phyloP scores from a whole-genome alignment of 2,329 filamentous ascomycete genomes.

The Nothopassalora personata region DNA sequence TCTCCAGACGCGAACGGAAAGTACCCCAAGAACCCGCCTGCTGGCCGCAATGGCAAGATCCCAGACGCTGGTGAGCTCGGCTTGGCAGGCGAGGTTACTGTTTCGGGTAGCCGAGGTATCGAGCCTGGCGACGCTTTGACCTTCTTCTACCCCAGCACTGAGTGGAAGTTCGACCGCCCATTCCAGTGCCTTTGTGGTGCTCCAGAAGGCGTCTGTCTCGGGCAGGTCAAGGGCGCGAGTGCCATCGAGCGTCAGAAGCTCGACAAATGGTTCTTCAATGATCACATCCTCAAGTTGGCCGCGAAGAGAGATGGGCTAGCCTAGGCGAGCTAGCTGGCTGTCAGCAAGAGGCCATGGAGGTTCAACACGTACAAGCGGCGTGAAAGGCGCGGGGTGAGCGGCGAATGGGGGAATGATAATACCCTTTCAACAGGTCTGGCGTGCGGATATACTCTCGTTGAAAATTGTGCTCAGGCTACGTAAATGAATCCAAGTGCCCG shows the following conservation, averaged over 20 bases:
- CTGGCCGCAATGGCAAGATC: slow-evolving; percentile 19
- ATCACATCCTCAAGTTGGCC: slow-evolving; percentile 34
- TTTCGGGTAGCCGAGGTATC: slow-evolving; percentile 34
- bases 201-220: slow-evolving; percentile 33
- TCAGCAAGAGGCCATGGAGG: slow-evolving; percentile 2
- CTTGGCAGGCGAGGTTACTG: slow-evolving; percentile 21
- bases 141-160: slow-evolving; percentile 48
- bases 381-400: neutral
- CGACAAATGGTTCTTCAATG: slow-evolving; percentile 35
- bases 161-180: slow-evolving; percentile 46
- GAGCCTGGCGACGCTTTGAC: slow-evolving; percentile 40
- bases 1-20: slow-evolving; percentile 21
- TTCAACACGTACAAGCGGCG: slow-evolving; percentile 9
- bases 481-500: slow-evolving; percentile 15
- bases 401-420: neutral
- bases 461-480: slow-evolving; percentile 5
- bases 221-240: slow-evolving; percentile 38
- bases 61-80: slow-evolving; percentile 9
- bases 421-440: slow-evolving; percentile 15
- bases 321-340: neutral
- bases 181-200: slow-evolving; percentile 43
- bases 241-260: slow-evolving; percentile 28
- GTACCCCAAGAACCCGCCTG: slow-evolving; percentile 21
- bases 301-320: slow-evolving; percentile 12
- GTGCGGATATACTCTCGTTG: neutral